Evolutionary conservation across 2,329 filamentous ascomycete species (phyloP), one percentile per base, ranked within the genome.

Genomic region (Clonostachys sp.): DNA sequence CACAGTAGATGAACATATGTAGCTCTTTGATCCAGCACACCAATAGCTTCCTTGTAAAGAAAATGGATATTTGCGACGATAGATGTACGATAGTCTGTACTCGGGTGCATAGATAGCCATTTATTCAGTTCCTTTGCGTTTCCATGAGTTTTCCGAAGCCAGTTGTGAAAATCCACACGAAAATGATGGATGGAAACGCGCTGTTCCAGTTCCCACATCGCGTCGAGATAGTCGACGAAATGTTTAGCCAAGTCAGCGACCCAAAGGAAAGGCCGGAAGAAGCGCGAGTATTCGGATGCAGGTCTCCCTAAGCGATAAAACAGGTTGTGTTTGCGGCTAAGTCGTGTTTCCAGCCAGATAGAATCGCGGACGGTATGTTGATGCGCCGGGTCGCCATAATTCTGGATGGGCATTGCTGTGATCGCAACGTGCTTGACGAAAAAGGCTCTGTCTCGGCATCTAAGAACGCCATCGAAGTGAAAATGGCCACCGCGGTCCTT

Each of bases 161-260:
- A 91, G 0, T 50, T 45, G 34, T 65, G 61, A 52, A 94, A 94
- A 0, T 70, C 55, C 0, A 49, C 48, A 9, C 71, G 67, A 52
- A 94, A 91, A 45, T 81, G 65, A 4, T 66, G 47, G 0, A 91
- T 67, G 0, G 65, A 62, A 2, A 86, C 74, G 2, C 57, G 58
- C 0, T 54, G 56, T 0, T 55, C 44, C 12, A 52, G 51, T 9
- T 61, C 53, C 4, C 61, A 54, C 49, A 70, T 63, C 10, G 59
- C 44, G 4, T 64, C 61, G 43, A 87, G 68, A 53, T 78, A 94
- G 51, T 91, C 85, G 2, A 91, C 72, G 20, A 87, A 75, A 55
- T 90, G 82, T 57, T 91, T 92, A 0, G 78, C 74, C 1, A 94
- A 67, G 45, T 86, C 75, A 0, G 81, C 84, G 1, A 91, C 63